These are phyloP conservation scores for Wickerhamomyces sp. DNA, from an alignment of 1,139 yeast genomes.

Conservation along the genomic window DNA sequence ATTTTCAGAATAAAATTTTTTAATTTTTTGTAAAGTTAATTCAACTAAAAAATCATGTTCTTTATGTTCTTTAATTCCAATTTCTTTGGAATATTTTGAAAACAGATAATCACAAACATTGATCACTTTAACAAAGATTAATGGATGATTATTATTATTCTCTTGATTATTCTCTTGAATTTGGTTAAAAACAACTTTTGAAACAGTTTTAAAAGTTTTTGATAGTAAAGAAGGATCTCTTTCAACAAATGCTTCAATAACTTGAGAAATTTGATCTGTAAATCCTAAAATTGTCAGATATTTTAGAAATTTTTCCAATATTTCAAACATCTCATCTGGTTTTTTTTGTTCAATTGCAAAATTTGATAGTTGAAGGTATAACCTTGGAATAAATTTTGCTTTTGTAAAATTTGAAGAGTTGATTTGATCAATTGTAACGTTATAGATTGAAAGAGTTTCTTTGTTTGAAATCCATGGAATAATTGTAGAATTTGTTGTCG, in stretches of 20 bases:
- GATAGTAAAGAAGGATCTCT: conserved; percentile 2
- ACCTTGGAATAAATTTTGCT: conserved; percentile 19
- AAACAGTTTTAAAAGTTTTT: neutral
- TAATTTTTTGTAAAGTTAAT: too few species aligned
- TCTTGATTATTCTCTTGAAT: too few species aligned
- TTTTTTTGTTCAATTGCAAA: conserved; percentile 1
- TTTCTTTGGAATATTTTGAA: too few species aligned
- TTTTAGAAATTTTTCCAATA: conserved; percentile 10
- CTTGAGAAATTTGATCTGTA: conserved; percentile 14
- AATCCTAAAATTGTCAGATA: conserved; percentile 14
- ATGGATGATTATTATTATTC: conserved; percentile 8
- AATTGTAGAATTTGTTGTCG: too few species aligned
- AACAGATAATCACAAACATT: conserved; percentile 1
- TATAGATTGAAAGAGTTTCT: too few species aligned
- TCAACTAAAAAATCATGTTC: too few species aligned
- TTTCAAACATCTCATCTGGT: conserved; percentile 4
- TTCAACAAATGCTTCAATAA: conserved; percentile 4
- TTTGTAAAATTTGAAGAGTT: conserved; percentile 13
- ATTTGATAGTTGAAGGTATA: conserved; percentile 16
- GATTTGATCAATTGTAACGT: conserved; percentile 5
- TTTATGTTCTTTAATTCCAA: too few species aligned
- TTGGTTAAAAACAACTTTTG: too few species aligned
- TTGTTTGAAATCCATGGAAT: too few species aligned
- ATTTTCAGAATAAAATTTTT: too few species aligned
- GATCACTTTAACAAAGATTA: conserved; percentile 1